Evolutionary conservation across 306 rosid species (phyloP), one percentile per base, ranked within the genome.

Genomic region (Erythrophleum fordii): DNA sequence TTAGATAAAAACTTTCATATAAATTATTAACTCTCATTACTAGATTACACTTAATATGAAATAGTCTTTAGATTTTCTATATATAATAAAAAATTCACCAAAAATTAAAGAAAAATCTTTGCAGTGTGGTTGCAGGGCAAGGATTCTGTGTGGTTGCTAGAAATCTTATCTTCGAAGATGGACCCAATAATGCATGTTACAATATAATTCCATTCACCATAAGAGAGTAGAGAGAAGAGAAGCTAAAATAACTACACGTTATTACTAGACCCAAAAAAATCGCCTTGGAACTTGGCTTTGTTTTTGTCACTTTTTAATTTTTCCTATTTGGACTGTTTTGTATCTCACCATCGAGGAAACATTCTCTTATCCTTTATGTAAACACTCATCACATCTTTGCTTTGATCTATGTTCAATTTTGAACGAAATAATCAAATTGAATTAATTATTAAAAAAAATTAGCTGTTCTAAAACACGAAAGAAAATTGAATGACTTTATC

Each of bases 221-320:
- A 31, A 31, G 4, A 31, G 1, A 4, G 34, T 1, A 31, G 34
- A 31, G 34, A 31, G 34, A 7, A 37, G 42, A 37, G 42, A 37
- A 37, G 42, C 42, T 6, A 37, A 37, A 2, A 5, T 5, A 37
- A 37, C 8, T 45, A 17, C 5, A 34, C 37, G 22, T 55, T 55
- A 55, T 55, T 55, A 55, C 3, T 10, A 55, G 23, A 6, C 14
- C 64, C 64, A 23, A 25, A 58, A 45, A 3, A 49, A 49, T 31
- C 68, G 81, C 53, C 74, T 13, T 8, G 28, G 22, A 13, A 31
- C 0, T 77, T 20, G 81, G 81, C 81, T 77, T 77, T 77, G 53
- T 45, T 51, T 65, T 49, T 34, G 52, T 64, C 53, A 26, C 41
- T 51, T 77, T 13, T 49, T 5, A 7, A 49, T 7, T 44, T 16